These are phyloP conservation scores for Infundibulicybe gibba DNA, from an alignment of 768 basidiomycete genomes.

Conservation along the genomic window DNA sequence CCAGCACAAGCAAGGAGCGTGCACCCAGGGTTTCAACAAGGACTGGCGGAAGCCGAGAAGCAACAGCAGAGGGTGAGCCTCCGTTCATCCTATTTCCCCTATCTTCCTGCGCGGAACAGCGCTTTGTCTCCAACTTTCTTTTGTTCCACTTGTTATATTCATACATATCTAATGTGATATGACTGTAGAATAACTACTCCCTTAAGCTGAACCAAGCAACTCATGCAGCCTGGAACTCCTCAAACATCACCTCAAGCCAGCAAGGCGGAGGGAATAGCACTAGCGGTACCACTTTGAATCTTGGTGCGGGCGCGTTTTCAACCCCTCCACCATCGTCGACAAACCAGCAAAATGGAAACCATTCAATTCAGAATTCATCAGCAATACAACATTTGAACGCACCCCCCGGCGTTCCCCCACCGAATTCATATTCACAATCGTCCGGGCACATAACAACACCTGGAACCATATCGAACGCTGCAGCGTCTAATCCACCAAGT, in stretches of 20 bases:
- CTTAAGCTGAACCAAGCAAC: conserved; percentile 62
- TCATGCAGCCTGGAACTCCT: conserved; percentile 63
- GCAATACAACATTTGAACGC: conserved; percentile 44
- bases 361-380: conserved; percentile 31
- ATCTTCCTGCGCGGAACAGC: conserved; percentile 4
- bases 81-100: conserved; percentile 9
- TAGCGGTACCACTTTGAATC: background rate
- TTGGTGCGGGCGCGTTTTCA: conserved; percentile 14
- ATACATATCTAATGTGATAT: conserved; percentile 12
- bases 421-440: conserved; percentile 18
- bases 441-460: conserved; percentile 15
- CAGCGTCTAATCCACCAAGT: conserved; percentile 22
- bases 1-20: conserved; percentile 39
- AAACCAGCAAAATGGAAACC: conserved; percentile 37
- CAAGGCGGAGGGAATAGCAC: conserved; percentile 9
- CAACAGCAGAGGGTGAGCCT: conserved; percentile 56
- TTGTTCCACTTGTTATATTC: conserved; percentile 1
- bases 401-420: conserved; percentile 41
- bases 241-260: conserved; percentile 40
- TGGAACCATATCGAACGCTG: conserved; percentile 21
- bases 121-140: conserved; percentile 2
- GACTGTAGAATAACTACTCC: conserved; percentile 50
- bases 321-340: conserved; percentile 15
- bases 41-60: conserved; percentile 67
- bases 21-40: conserved; percentile 51